A percentile compares a stretch with the other conserved stretches of the same genome.
These are phyloP conservation scores for Chernovozyma aurita DNA, from an alignment of 1,139 yeast species.

Conservation along the genomic window DNA sequence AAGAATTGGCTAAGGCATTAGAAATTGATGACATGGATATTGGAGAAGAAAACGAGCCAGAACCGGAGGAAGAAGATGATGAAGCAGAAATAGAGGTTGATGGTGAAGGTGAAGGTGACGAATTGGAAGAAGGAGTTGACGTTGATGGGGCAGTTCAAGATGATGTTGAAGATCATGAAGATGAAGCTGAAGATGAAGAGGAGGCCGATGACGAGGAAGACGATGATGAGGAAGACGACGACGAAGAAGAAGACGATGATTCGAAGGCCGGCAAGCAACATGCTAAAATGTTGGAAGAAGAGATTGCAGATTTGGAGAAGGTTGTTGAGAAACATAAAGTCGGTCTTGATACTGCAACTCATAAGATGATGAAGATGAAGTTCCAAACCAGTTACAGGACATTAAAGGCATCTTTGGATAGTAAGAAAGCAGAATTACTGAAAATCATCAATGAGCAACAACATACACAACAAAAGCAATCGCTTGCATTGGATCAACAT, in stretches of 20 bases:
- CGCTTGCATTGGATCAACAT: conserved; percentile 13
- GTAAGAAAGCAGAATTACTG: conserved; percentile 67
- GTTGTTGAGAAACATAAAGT: conserved; percentile 74
- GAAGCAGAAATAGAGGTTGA: conserved; percentile 14
- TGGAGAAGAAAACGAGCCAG: conserved; percentile 11
- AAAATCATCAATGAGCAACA: conserved; percentile 27
- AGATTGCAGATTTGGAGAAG: conserved; percentile 73
- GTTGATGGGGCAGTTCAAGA: conserved; percentile 1
- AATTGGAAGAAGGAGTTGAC: conserved; percentile 5
- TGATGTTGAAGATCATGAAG: conserved; percentile 10
- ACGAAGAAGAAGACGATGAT: conserved; percentile 25
- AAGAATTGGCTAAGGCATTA: conserved; percentile 39
- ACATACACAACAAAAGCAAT: conserved; percentile 13
- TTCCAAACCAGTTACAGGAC: conserved; percentile 78
- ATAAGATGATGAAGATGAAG: conserved; percentile 85
- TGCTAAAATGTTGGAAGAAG: conserved; percentile 76
- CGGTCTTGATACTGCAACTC: conserved; percentile 73
- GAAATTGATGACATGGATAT: conserved; percentile 13
- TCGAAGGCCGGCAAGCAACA: conserved; percentile 45
- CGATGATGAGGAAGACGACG: conserved; percentile 25
- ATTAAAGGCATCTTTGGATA: conserved; percentile 76
- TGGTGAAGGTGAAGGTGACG: conserved; percentile 11
- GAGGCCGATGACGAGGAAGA: conserved; percentile 27
- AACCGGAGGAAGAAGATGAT: conserved; percentile 11
- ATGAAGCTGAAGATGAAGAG: conserved; percentile 18